A percentile compares a stretch with the other conserved stretches of the same genome.
Evolutionary conservation across 345 rosid species (phyloP).

Genomic region (Ceriops decandra): DNA sequence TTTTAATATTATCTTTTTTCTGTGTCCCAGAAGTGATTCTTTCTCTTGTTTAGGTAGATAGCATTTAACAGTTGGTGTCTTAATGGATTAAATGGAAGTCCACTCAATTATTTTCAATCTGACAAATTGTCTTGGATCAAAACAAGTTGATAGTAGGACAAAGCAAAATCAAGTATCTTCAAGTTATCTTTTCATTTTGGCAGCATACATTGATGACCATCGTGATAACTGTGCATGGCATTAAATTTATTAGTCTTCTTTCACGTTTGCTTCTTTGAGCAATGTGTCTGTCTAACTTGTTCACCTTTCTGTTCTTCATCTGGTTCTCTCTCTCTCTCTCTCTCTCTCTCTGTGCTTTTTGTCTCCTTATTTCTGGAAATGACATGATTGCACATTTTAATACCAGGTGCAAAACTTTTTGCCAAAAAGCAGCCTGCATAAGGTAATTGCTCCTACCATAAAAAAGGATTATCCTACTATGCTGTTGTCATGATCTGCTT

Average conservation of each 20-base stretch:
- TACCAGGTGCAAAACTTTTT: conserved; percentile 47
- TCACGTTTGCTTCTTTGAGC: too few species aligned
- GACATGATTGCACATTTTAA: conserved; percentile 18
- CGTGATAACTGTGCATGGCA: not conserved
- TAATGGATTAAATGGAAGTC: too few species aligned
- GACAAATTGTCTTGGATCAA: not conserved
- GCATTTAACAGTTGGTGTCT: too few species aligned
- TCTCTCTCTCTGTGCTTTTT: not conserved
- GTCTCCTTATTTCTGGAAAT: conserved; percentile 9
- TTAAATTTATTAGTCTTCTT: not conserved
- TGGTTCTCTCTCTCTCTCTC: conserved; percentile 1
- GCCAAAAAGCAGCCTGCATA: conserved; percentile 57
- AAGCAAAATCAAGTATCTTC: not conserved
- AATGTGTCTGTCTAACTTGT: too few species aligned
- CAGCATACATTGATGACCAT: not conserved
- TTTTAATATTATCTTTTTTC: too few species aligned
- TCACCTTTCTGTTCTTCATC: not conserved
- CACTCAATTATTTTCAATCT: not conserved
- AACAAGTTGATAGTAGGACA: not conserved
- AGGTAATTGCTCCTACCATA: conserved; percentile 34
- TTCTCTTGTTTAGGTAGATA: too few species aligned
- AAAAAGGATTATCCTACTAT: not conserved
- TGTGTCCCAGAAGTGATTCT: too few species aligned
- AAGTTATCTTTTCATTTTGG: not conserved
- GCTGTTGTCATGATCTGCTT: not conserved